phyloP scores from a whole-genome alignment of 768 basidiomycete species.

The Xerocomus potaroensis region DNA sequence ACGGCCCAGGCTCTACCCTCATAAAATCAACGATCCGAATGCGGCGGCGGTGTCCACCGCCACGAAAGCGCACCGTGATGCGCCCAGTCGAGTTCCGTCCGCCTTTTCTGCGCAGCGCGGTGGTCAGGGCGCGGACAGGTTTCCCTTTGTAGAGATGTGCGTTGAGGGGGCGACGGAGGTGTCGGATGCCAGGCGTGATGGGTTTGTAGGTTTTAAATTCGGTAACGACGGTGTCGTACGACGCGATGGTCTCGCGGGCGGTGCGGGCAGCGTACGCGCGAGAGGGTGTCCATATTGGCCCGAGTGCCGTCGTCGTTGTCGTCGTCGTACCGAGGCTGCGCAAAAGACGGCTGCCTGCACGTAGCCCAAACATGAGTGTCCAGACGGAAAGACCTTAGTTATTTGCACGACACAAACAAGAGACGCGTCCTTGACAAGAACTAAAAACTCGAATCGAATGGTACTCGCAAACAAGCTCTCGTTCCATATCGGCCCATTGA shows the following conservation, averaged over 20 bases:
- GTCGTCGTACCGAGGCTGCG: slow-evolving; percentile 7
- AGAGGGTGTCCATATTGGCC: slow-evolving; percentile 11
- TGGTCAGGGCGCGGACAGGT: slow-evolving; percentile 80
- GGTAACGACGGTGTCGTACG: slow-evolving; percentile 39
- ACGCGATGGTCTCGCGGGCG: slow-evolving; percentile 29
- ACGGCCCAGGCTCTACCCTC: slow-evolving; percentile 71
- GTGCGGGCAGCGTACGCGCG: slow-evolving; percentile 35
- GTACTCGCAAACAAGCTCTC: slow-evolving; percentile 14
- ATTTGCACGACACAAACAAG: slow-evolving; percentile 34
- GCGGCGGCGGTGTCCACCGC: slow-evolving; percentile 87
- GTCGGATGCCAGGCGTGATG: slow-evolving; percentile 80
- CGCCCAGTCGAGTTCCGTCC: slow-evolving; percentile 81
- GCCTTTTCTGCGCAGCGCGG: slow-evolving; percentile 77
- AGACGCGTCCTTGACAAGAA: slow-evolving; percentile 26
- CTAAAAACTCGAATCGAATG: slow-evolving; percentile 27
- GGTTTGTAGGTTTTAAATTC: slow-evolving; percentile 91
- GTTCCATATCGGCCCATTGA: slow-evolving; percentile 1
- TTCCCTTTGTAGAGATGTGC: slow-evolving; percentile 80
- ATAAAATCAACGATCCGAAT: slow-evolving; percentile 85
- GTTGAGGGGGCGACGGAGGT: slow-evolving; percentile 78
- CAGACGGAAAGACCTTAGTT: slow-evolving; percentile 2
- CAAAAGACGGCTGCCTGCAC: too few species aligned
- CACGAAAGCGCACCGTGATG: slow-evolving; percentile 84
- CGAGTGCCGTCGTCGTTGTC: neutral
- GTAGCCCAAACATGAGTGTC: slow-evolving; percentile 9